These are phyloP conservation scores for Hanseniaspora occidentalis DNA, from an alignment of 805 yeast genomes.

Conservation along the genomic window DNA sequence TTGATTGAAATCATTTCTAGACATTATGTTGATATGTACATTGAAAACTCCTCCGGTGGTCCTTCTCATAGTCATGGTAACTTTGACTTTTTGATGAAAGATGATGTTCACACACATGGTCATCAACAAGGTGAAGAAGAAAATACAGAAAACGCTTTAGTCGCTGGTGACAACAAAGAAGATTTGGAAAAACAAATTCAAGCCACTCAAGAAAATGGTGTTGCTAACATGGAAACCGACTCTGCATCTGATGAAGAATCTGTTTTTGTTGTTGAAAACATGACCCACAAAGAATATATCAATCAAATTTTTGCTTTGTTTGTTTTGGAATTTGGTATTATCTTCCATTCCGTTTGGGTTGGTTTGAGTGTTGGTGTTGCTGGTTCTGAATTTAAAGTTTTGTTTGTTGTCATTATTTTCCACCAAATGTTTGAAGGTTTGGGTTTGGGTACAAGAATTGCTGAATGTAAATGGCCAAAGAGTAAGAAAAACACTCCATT, in stretches of 20 bases:
- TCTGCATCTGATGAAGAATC: not conserved
- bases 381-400: slow-evolving; percentile 60
- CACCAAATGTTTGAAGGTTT: slow-evolving; percentile 82
- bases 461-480: slow-evolving; percentile 41
- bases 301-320: slow-evolving; percentile 33
- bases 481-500: slow-evolving; percentile 40
- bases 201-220: not conserved
- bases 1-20: slow-evolving; percentile 37
- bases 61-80: slow-evolving; percentile 34
- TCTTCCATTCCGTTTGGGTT: slow-evolving; percentile 74
- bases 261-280: not conserved
- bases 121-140: not conserved
- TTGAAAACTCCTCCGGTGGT: slow-evolving; percentile 18
- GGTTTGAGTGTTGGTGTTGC: slow-evolving; percentile 70
- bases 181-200: not conserved
- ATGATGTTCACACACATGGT: not conserved
- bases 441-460: slow-evolving; percentile 71
- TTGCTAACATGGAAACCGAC: not conserved
- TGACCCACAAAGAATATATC: not conserved
- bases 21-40: slow-evolving; percentile 27
- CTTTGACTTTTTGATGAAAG: slow-evolving; percentile 1
- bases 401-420: slow-evolving; percentile 57
- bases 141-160: not conserved
- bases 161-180: not conserved
- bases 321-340: slow-evolving; percentile 64